Base-by-base conservation (phyloP, 2,329 filamentous ascomycete species). In the Colletotrichum sp. region DNA sequence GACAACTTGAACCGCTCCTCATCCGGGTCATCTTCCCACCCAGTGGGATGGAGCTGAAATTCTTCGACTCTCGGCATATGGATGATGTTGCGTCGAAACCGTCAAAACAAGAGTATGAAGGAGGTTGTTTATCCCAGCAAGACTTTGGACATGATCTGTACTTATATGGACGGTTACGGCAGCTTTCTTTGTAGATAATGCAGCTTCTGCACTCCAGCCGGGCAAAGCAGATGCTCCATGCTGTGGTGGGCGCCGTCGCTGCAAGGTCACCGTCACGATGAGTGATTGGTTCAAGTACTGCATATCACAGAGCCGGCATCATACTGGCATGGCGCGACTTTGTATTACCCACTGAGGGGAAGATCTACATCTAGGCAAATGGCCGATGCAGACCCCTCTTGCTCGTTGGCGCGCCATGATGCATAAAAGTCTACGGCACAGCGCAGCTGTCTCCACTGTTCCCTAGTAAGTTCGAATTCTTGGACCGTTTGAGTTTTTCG, bases 1-100 rank as follows among this genome's bases (percentile, higher is more conserved):
- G 84, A 84, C 26, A 86, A 75, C 68, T 82, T 83, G 76, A 84
- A 82, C 2, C 81, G 79, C 76, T 87, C 84, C 66, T 85, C 84
- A 7, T 82, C 80, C 0, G 82, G 82, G 39, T 85, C 82, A n/a
- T 79, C 80, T 66, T 86, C 83, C 84, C 84, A 86, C 1, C 83
- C 84, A 0, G 70, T 63, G 1, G 85, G 84, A 52, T 80, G 83
- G 10, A 86, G 78, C 18, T 82, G 72, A 39, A 78, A 81, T 9
- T 80, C 75, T 3, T 84, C 66, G 60, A 81, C 49, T 63, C 78
- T 79, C 2, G 82, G 79, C 83, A 85, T 84, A 13, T 49, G 0
- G 57, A 65, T 21, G 30, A 32, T 34, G n/a, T 62, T 26, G 28
- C 28, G 24, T 26, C 24, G 5, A 26, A 26, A 13, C 4, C 15